Percentiles rank a stretch among this genome's conserved stretches.
Evolutionary conservation across 208 protist genomes (phyloP).

Genomic region (Acanthamoeba triangularis): DNA sequence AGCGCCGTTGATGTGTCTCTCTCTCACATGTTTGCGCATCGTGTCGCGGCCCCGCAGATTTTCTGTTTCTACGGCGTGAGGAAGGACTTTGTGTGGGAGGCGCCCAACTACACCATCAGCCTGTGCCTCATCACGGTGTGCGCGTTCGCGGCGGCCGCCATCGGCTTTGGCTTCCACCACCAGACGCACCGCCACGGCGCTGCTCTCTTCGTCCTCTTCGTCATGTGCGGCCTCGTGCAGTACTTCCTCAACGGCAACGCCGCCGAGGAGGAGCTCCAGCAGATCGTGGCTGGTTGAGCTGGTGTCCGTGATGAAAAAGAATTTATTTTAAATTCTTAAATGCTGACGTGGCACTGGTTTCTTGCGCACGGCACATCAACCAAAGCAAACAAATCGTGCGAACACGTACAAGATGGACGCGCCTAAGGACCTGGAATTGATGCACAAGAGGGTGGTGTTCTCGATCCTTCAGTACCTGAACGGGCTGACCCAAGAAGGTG

Average conservation of each 20-base stretch:
- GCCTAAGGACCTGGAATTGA: neutral
- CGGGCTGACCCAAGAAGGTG: neutral
- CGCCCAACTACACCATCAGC: conserved; percentile 84
- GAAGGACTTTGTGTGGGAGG: conserved; percentile 83
- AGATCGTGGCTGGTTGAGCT: neutral
- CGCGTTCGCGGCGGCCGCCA: conserved; percentile 71
- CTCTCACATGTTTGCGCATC: neutral
- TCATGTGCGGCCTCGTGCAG: conserved; percentile 77
- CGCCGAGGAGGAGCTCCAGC: conserved; percentile 38
- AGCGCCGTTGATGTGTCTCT: neutral
- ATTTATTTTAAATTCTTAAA: neutral
- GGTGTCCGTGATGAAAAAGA: neutral
- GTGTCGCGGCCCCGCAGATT: conserved; percentile 77
- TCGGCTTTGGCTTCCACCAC: conserved; percentile 77
- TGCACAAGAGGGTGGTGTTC: conserved; percentile 55
- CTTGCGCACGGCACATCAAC: neutral
- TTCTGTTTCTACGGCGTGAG: conserved; percentile 85
- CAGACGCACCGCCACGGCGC: conserved; percentile 78
- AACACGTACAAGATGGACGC: neutral
- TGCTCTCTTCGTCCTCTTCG: conserved; percentile 79
- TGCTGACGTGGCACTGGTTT: no score
- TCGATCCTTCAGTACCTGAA: conserved; percentile 55
- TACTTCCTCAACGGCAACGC: conserved; percentile 78
- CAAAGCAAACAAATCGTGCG: neutral
- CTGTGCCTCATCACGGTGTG: conserved; percentile 79